These are phyloP conservation scores for Entomortierella chlamydospora DNA, from an alignment of 192 early-diverging fungal genomes.

Conservation along the genomic window DNA sequence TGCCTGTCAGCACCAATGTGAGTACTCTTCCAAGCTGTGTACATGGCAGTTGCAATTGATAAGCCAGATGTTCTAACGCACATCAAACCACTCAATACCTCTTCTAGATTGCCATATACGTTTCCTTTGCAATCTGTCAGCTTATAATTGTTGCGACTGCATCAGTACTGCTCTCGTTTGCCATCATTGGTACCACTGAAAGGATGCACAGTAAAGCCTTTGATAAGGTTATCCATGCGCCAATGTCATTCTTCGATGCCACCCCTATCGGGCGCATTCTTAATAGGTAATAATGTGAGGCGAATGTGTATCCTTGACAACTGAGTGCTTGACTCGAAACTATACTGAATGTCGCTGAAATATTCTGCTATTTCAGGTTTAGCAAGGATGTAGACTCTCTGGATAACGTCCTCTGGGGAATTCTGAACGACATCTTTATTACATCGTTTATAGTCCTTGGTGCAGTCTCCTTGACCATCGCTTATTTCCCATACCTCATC, in stretches of 20 bases:
- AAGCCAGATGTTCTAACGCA: not conserved
- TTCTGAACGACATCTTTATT: constrained; percentile 42
- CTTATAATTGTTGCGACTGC: constrained; percentile 33
- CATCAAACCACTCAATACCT: constrained; percentile 1
- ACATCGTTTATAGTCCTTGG: constrained; percentile 47
- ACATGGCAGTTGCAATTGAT: too few relatives aligned
- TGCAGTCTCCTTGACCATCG: constrained; percentile 64
- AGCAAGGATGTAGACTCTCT: constrained; percentile 77
- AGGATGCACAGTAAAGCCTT: constrained; percentile 72
- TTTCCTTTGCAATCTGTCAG: constrained; percentile 26
- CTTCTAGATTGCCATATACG: constrained; percentile 47
- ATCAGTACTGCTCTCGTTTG: constrained; percentile 24
- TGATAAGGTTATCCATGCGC: constrained; percentile 70
- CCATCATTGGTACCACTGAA: constrained; percentile 66
- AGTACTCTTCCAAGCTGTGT: not conserved
- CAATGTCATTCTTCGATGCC: constrained; percentile 73
- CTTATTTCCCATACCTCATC: constrained; percentile 68
- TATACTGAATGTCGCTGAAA: too few relatives aligned
- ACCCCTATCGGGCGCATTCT: constrained; percentile 77
- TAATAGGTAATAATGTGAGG: constrained; percentile 60
- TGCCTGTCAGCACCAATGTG: constrained; percentile 22
- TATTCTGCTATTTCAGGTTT: constrained; percentile 61
- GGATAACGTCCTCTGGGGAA: constrained; percentile 62
- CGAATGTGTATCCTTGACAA: not conserved
- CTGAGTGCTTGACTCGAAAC: not conserved